Evolutionary conservation across 257 asterid species (phyloP).

Genomic region (Haberlea rhodopensis): DNA sequence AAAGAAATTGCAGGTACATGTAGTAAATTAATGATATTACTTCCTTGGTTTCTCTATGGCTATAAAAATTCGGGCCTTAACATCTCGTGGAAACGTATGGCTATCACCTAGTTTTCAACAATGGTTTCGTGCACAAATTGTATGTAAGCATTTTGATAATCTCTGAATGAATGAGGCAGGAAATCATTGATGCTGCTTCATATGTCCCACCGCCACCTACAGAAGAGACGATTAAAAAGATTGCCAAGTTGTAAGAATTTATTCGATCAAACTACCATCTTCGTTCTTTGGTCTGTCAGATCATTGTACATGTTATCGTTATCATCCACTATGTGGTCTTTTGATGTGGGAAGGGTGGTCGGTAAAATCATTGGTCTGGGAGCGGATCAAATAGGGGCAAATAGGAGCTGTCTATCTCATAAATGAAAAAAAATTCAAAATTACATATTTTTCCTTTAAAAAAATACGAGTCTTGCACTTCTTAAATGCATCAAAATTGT

Average conservation of each 20-base stretch:
- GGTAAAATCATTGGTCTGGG: background rate
- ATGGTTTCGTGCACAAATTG: background rate
- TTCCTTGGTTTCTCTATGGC: conserved; percentile 5
- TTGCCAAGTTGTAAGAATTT: conserved; percentile 64
- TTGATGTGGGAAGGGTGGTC: background rate
- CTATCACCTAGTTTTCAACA: background rate
- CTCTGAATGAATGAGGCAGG: conserved; percentile 49
- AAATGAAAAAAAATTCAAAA: background rate
- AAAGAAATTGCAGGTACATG: conserved; percentile 44
- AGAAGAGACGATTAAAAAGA: conserved; percentile 65
- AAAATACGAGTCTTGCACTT: background rate
- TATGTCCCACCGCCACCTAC: conserved; percentile 94
- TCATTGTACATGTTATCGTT: background rate
- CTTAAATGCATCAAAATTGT: background rate
- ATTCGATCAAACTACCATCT: conserved; percentile 1
- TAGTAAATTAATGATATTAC: conserved; percentile 4
- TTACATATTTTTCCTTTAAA: background rate
- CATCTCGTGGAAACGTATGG: conserved; percentile 17
- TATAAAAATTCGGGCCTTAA: background rate
- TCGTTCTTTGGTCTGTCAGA: background rate
- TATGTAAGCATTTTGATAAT: background rate
- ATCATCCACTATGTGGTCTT: background rate
- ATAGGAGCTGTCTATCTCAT: background rate
- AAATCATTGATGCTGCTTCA: conserved; percentile 87
- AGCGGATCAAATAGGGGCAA: background rate